A percentile compares a stretch with the other conserved stretches of the same genome.
Conservation (phyloP, 129 eudicot species). For the Ambrosia artemisiifolia region DNA sequence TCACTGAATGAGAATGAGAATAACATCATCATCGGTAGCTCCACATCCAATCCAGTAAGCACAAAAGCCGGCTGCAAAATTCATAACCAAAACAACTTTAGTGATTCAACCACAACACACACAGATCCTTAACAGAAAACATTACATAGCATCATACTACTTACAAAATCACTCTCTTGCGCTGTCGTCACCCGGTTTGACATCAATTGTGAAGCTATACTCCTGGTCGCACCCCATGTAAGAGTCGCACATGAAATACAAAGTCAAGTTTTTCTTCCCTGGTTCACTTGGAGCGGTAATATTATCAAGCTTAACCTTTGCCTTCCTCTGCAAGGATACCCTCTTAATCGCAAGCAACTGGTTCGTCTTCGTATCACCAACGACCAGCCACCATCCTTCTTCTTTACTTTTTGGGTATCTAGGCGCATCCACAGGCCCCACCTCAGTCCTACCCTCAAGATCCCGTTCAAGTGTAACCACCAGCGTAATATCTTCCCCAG, state of each 20-base stretch:
- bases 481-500: conserved; percentile 60
- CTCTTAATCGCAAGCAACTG: conserved; percentile 81
- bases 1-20: not conserved
- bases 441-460: conserved; percentile 69
- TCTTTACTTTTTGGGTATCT: conserved; percentile 76
- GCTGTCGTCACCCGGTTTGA: conserved; percentile 51
- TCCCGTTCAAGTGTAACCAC: conserved; percentile 74
- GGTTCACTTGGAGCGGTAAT: conserved; percentile 64
- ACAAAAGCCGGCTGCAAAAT: not conserved
- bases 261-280: conserved; percentile 55
- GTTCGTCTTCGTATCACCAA: conserved; percentile 75
- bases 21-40: not conserved
- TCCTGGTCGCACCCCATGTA: conserved; percentile 95
- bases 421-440: conserved; percentile 79
- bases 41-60: not conserved
- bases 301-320: conserved; percentile 65
- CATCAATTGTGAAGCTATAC: conserved; percentile 63
- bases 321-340: conserved; percentile 64
- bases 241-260: conserved; percentile 93
- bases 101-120: not conserved
- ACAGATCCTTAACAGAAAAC: not conserved
- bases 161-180: conserved; percentile 32
- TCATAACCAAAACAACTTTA: not conserved
- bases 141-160: conserved; percentile 3
- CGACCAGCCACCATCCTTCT: conserved; percentile 96